Conservation (phyloP, 257 asterid genomes). For the Ehretia macrophylla region DNA sequence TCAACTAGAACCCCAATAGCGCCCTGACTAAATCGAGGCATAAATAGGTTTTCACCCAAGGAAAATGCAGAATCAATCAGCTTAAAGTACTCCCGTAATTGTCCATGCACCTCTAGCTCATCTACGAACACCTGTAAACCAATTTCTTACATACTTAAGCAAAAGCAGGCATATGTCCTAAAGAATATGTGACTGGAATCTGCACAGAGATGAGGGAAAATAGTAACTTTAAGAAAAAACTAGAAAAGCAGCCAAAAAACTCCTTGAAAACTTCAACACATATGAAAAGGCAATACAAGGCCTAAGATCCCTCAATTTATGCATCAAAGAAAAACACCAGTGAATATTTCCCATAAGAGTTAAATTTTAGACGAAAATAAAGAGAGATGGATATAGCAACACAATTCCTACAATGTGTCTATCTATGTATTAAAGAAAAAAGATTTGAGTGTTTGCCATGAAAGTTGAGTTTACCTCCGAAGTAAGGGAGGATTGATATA, state of each 20-base stretch:
- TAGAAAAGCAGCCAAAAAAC: not conserved
- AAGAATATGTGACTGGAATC: not conserved
- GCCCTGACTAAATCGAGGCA: conserved; percentile 29
- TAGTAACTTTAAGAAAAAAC: not conserved
- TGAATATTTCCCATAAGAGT: no score
- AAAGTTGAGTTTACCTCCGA: no score
- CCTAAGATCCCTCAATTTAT: no score
- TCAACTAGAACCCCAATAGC: conserved; percentile 52
- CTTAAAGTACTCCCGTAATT: conserved; percentile 39
- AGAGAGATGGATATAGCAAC: no score
- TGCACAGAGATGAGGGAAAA: not conserved
- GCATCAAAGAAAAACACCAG: no score
- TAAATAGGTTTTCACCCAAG: conserved; percentile 24
- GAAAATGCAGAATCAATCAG: conserved; percentile 41
- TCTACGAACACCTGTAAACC: conserved; percentile 63
- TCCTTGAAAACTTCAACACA: no score
- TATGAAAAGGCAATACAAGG: no score
- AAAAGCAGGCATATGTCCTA: not conserved
- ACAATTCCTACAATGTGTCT: no score
- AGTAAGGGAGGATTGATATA: no score
- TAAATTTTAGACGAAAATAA: no score
- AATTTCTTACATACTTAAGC: conserved; percentile 16
- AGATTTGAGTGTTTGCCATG: no score
- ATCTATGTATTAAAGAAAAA: no score
- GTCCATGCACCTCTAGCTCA: conserved; percentile 58